Evolutionary conservation across 495 filamentous ascomycete genomes (phyloP), one percentile per base, ranked within the genome.

Genomic region (Pseudotulostoma volvatum): DNA sequence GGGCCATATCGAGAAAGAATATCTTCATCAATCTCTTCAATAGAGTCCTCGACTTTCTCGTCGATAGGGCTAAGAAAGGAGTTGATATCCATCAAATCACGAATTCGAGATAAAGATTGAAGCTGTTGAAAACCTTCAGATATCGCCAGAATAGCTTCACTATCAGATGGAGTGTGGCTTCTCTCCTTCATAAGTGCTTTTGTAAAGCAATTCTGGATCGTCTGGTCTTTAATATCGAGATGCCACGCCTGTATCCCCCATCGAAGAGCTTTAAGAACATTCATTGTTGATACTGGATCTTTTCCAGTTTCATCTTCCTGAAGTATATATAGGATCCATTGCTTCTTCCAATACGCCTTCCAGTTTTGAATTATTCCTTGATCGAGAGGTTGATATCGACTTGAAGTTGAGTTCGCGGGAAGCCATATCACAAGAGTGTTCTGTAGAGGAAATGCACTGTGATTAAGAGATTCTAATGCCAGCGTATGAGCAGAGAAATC

Each of bases 361-460:
- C 47, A 56, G 5, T 20, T 45, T 17, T 32, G 13, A 18, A 61
- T 54, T 35, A 60, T 52, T 4, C 51, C 54, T 38, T 55, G 42
- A 45, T 60, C 47, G 23, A 57, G 41, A 33, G 47, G 56, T 35
- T 56, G 47, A 40, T 39, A 52, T 25, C 37, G 37, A 9, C 32
- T 42, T n/a, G n/a, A n/a, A 13, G 46, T 59, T 31, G 48, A 42
- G 31, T 53, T 56, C 3, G 44, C 13, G 8, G 47, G 57, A 25
- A 56, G 54, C 40, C 42, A 59, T 33, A 51, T 25, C 21, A 59
- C 40, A 9, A 37, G 20, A 0, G 41, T 46, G 38, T 52, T 50
- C 28, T 45, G 35, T 14, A 45, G 34, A 18, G 28, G 25, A n/a
- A n/a, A n/a, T n/a, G 3, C 8, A 8, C 7, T 11, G 8, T 41